Percentiles rank a stretch among this genome's conserved stretches.
phyloP scores from a whole-genome alignment of 495 filamentous ascomycete species.

The Penicillium paradoxum region DNA sequence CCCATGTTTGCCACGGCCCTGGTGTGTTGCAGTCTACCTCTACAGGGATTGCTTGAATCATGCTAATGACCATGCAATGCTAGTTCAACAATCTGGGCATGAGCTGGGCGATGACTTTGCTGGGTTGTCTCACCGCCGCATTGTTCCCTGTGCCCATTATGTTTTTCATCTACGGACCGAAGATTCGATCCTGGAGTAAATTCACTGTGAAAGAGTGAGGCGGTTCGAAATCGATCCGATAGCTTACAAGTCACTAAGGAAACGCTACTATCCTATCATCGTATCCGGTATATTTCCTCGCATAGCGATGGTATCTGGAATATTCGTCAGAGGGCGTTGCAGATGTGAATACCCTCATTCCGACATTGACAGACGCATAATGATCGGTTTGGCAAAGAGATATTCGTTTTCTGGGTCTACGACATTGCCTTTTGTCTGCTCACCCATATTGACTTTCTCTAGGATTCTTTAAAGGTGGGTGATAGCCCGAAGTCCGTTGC shows the following conservation, averaged over 20 bases:
- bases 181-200: constrained; percentile 43
- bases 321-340: too few relatives aligned
- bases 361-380: too few relatives aligned
- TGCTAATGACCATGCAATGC: background rate
- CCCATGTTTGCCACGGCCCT: constrained; percentile 55
- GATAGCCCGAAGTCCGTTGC: too few relatives aligned
- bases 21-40: constrained; percentile 28
- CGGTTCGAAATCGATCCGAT: background rate
- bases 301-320: background rate
- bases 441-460: too few relatives aligned
- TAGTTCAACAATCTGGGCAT: constrained; percentile 53
- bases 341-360: too few relatives aligned
- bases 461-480: too few relatives aligned
- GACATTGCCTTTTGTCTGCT: too few relatives aligned
- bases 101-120: constrained; percentile 52
- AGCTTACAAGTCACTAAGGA: too few relatives aligned
- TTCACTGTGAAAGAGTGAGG: constrained; percentile 5
- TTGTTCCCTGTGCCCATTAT: constrained; percentile 59
- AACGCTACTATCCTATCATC: too few relatives aligned
- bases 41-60: constrained; percentile 38
- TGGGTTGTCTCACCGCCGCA: constrained; percentile 52
- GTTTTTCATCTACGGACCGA: constrained; percentile 57
- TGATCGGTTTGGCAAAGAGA: too few relatives aligned
- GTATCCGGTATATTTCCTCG: too few relatives aligned
- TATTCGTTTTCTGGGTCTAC: too few relatives aligned